These are phyloP conservation scores for Lactifluus piperatus DNA, from an alignment of 768 basidiomycete genomes.

Conservation along the genomic window DNA sequence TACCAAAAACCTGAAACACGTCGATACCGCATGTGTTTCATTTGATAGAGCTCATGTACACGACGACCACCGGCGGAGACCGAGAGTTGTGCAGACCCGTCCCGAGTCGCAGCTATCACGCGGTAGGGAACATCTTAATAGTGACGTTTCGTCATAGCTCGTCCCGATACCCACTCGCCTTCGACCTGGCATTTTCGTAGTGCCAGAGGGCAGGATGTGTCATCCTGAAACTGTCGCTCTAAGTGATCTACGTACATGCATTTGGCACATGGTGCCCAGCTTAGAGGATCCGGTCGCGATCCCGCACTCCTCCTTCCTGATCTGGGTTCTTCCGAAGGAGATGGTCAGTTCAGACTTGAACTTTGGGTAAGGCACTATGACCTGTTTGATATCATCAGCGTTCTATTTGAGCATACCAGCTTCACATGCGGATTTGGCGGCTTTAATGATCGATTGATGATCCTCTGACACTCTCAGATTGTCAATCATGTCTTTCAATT, in stretches of 20 bases:
- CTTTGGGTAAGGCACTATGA: too few relatives aligned
- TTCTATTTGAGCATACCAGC: too few relatives aligned
- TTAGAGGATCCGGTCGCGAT: neutral
- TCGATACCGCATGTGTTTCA: too few relatives aligned
- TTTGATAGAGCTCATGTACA: neutral
- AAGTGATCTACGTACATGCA: neutral
- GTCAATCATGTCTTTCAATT: too few relatives aligned
- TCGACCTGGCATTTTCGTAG: neutral
- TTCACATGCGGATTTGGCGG: too few relatives aligned
- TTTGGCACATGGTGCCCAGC: neutral
- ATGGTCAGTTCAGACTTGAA: neutral
- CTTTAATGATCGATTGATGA: too few relatives aligned
- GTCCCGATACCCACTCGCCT: neutral
- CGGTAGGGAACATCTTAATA: neutral
- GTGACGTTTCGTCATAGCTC: neutral
- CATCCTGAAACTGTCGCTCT: neutral
- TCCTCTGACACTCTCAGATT: too few relatives aligned
- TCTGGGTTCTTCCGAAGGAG: neutral
- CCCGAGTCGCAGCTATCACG: neutral
- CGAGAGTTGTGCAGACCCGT: neutral
- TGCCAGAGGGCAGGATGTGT: neutral
- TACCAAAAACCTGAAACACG: neutral
- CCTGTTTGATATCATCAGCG: too few relatives aligned
- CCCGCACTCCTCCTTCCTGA: neutral
- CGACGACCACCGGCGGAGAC: neutral